A percentile compares a stretch with the other conserved stretches of the same genome.
phyloP scores from a whole-genome alignment of 2,329 filamentous ascomycete genomes.

The Aspergillus niger region DNA sequence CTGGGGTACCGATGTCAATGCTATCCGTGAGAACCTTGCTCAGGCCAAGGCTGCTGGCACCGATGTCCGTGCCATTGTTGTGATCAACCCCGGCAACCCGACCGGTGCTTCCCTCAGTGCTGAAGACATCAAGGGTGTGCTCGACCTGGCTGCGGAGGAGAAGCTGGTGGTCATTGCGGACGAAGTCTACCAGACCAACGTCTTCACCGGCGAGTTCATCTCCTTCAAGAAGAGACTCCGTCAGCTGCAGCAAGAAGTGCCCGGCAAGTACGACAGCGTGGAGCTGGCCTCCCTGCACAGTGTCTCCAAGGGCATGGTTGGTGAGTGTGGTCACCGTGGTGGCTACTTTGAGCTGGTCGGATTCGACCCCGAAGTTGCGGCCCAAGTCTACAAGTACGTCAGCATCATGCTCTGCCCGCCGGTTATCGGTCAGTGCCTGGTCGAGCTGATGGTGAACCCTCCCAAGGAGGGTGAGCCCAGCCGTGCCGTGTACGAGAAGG shows the following conservation, averaged over 20 bases:
- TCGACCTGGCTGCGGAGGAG: constrained; percentile 83
- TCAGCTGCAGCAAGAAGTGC: constrained; percentile 70
- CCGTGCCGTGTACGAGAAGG: constrained; percentile 77
- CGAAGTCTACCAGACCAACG: constrained; percentile 99
- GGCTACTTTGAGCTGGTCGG: constrained; percentile 96
- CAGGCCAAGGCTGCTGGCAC: constrained; percentile 75
- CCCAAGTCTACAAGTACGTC: constrained; percentile 98
- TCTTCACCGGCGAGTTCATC: constrained; percentile 91
- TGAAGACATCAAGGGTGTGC: constrained; percentile 77
- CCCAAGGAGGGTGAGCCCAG: constrained; percentile 81
- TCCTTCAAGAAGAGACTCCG: constrained; percentile 92
- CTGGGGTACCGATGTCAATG: constrained; percentile 86
- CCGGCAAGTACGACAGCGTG: constrained; percentile 77
- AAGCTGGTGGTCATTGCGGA: constrained; percentile 89
- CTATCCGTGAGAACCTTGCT: constrained; percentile 71
- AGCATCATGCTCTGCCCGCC: constrained; percentile 96
- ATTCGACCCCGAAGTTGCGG: constrained; percentile 81
- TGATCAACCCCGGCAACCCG: constrained; percentile 98
- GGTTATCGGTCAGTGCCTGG: constrained; percentile 91
- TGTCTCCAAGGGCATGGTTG: constrained; percentile 97
- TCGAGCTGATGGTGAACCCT: constrained; percentile 98
- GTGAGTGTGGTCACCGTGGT: constrained; percentile 95
- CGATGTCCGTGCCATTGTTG: constrained; percentile 88
- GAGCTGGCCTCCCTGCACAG: constrained; percentile 93
- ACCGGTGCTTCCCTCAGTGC: constrained; percentile 83